Percentiles rank a stretch among this genome's conserved stretches.
These are phyloP conservation scores for Exophiala lecanii-corni DNA, from an alignment of 2,329 filamentous ascomycete species.

Conservation along the genomic window DNA sequence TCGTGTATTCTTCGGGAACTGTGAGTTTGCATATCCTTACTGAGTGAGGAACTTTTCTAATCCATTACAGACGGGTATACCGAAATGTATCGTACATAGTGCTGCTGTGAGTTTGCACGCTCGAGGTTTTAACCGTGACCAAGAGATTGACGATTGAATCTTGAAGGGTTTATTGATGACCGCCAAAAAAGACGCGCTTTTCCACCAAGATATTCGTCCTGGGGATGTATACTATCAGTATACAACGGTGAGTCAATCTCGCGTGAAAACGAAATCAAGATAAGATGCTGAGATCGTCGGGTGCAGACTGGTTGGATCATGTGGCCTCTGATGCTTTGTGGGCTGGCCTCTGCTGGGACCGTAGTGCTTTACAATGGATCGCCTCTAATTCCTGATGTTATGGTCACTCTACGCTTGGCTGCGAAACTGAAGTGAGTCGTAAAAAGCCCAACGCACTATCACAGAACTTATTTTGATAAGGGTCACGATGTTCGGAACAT, in stretches of 20 bases:
- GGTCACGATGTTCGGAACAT: not conserved
- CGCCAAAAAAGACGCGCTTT: not conserved
- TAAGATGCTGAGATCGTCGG: too few relatives aligned
- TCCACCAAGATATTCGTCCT: not conserved
- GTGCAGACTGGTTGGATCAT: slow-evolving; percentile 40
- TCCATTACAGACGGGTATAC: slow-evolving; percentile 57
- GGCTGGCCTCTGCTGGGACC: slow-evolving; percentile 56
- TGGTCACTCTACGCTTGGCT: slow-evolving; percentile 54
- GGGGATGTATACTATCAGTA: slow-evolving; percentile 1
- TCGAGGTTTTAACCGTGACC: not conserved
- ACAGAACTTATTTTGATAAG: slow-evolving; percentile 14
- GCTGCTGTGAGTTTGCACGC: slow-evolving; percentile 26
- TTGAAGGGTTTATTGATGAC: not conserved
- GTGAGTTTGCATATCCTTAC: not conserved
- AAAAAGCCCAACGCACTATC: slow-evolving; percentile 19
- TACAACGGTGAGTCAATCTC: not conserved
- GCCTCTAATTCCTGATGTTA: slow-evolving; percentile 66
- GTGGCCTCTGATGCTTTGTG: slow-evolving; percentile 47
- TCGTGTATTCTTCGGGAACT: slow-evolving; percentile 73
- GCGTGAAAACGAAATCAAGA: too few relatives aligned
- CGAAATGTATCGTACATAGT: slow-evolving; percentile 79
- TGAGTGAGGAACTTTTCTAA: not conserved
- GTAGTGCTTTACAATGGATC: slow-evolving; percentile 74
- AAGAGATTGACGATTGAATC: too few relatives aligned
- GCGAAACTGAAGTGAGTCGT: not conserved